Conservation (phyloP, 768 basidiomycete species). For the Suillus americanus region DNA sequence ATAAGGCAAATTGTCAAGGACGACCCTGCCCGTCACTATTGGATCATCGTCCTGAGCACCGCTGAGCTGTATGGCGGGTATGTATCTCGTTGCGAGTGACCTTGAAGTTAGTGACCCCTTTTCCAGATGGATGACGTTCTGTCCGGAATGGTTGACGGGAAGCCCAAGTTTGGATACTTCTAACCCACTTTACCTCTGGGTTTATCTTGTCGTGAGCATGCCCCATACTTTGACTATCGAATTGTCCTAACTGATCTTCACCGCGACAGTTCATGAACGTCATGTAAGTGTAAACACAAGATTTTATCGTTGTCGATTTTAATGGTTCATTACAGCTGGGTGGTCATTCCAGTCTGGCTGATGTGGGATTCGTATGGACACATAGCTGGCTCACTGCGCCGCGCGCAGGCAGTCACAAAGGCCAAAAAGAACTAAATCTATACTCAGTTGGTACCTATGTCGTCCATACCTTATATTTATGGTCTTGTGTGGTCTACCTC, state of each 20-base stretch:
- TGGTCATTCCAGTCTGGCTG: constrained; percentile 69
- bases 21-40: constrained; percentile 60
- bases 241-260: constrained; percentile 1
- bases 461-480: neutral
- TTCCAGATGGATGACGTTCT: constrained; percentile 82
- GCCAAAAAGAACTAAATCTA: constrained; percentile 35
- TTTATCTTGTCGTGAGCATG: constrained; percentile 68
- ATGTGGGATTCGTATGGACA: constrained; percentile 78
- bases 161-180: constrained; percentile 71
- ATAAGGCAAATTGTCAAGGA: constrained; percentile 60
- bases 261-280: constrained; percentile 70
- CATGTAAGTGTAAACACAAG: constrained; percentile 48
- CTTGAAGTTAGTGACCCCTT: neutral
- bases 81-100: constrained; percentile 13
- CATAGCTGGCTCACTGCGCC: constrained; percentile 62
- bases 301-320: constrained; percentile 1
- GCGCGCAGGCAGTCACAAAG: constrained; percentile 30
- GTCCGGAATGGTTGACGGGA: constrained; percentile 81
- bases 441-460: neutral
- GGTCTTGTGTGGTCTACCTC: neutral
- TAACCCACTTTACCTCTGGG: constrained; percentile 72
- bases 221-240: constrained; percentile 15
- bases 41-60: constrained; percentile 77
- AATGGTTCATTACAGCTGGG: constrained; percentile 57
- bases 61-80: constrained; percentile 79